Conservation (phyloP, 257 asterid species). For the Striga asiatica region DNA sequence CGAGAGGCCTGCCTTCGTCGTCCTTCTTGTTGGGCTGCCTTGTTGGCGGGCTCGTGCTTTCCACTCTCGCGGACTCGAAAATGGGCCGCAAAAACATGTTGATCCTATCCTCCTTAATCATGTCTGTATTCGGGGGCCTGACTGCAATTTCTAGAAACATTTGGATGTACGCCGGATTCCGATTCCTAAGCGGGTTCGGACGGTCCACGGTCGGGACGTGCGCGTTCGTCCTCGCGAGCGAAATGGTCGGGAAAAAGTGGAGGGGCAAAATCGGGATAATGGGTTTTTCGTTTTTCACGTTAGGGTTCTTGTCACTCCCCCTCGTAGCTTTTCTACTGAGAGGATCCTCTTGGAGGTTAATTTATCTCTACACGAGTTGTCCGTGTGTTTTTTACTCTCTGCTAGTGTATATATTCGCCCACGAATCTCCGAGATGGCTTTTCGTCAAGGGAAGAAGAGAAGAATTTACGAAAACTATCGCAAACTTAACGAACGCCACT, state of each 20-base stretch:
- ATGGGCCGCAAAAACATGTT: conserved; percentile 40
- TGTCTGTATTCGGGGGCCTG: conserved; percentile 28
- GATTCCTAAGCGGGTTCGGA: conserved; percentile 32
- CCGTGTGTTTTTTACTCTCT: conserved; percentile 26
- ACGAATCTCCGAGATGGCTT: conserved; percentile 43
- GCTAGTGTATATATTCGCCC: conserved; percentile 20
- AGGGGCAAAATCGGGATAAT: conserved; percentile 31
- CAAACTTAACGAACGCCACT: neutral
- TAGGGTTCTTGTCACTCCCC: conserved; percentile 43
- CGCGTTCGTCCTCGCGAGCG: conserved; percentile 36
- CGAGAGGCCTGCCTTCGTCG: conserved; percentile 39
- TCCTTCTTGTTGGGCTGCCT: conserved; percentile 41
- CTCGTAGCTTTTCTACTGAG: conserved; percentile 20
- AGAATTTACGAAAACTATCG: conserved; percentile 10
- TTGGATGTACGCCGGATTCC: conserved; percentile 34
- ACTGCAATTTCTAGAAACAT: conserved; percentile 30
- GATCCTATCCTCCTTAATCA: conserved; percentile 26
- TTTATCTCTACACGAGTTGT: conserved; percentile 27
- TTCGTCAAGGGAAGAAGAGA: conserved; percentile 18
- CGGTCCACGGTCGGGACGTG: conserved; percentile 32
- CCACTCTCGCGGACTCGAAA: conserved; percentile 29
- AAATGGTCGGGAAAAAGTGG: conserved; percentile 37
- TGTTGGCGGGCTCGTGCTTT: conserved; percentile 34
- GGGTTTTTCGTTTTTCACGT: conserved; percentile 29
- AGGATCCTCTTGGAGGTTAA: conserved; percentile 31